A percentile compares a stretch with the other conserved stretches of the same genome.
These are phyloP conservation scores for Harringtonia aguacate DNA, from an alignment of 2,329 filamentous ascomycete genomes.

Conservation along the genomic window DNA sequence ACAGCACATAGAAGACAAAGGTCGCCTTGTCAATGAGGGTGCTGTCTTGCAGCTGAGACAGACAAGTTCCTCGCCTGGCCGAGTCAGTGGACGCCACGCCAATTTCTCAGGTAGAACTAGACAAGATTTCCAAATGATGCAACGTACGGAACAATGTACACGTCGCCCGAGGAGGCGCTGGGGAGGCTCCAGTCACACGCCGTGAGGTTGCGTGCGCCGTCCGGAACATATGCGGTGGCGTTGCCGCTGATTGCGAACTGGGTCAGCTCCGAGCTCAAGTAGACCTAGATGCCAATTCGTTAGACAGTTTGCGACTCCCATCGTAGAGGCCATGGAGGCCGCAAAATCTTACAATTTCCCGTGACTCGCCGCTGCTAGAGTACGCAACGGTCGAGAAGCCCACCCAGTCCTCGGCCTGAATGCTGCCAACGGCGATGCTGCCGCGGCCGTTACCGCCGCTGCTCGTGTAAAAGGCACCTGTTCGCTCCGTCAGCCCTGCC, in stretches of 20 bases:
- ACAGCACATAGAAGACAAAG: constrained; percentile 2
- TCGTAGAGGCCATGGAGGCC: no score
- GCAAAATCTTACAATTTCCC: neutral
- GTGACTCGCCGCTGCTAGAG: constrained; percentile 5
- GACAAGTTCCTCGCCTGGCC: neutral
- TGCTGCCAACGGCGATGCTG: constrained; percentile 1
- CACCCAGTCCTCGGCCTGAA: neutral
- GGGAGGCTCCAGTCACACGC: neutral
- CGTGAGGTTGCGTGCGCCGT: neutral
- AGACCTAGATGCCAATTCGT: neutral
- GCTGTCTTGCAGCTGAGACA: neutral
- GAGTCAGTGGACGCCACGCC: no score
- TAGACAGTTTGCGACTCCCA: no score
- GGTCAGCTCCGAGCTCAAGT: constrained; percentile 1
- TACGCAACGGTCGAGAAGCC: neutral
- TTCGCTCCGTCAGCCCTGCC: neutral
- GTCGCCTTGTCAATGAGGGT: neutral
- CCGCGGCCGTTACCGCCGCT: constrained; percentile 4
- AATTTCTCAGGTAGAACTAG: no score
- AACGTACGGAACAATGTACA: constrained; percentile 1
- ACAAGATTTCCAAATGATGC: no score
- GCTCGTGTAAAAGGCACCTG: constrained; percentile 16
- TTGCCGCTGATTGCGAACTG: constrained; percentile 3
- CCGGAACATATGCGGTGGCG: neutral
- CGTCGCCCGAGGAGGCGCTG: neutral